phyloP scores from a whole-genome alignment of 495 filamentous ascomycete species.

The Tuber magnatum region DNA sequence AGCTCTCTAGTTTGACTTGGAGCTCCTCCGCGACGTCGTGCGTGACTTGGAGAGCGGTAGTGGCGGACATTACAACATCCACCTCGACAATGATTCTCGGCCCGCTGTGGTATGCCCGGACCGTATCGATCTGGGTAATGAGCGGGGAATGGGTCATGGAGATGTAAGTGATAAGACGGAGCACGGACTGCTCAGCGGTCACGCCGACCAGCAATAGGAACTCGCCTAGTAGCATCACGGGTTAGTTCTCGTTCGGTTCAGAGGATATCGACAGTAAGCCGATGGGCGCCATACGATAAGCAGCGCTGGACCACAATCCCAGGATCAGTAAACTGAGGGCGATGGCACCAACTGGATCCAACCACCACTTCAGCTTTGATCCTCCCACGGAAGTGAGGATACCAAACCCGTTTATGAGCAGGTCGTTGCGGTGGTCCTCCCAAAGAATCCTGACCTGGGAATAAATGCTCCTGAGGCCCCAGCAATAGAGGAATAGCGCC shows the following conservation, averaged over 20 bases:
- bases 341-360: conserved; percentile 89
- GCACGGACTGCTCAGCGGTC: conserved; percentile 72
- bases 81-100: conserved; percentile 86
- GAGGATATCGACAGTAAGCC: neutral
- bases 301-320: conserved; percentile 71
- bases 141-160: conserved; percentile 82
- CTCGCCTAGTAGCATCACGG: conserved; percentile 47
- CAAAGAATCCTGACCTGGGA: conserved; percentile 87
- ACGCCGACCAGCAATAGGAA: conserved; percentile 87
- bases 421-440: conserved; percentile 82
- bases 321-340: conserved; percentile 70
- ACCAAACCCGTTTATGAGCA: conserved; percentile 87
- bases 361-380: conserved; percentile 82
- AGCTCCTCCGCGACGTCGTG: conserved; percentile 93
- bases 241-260: neutral
- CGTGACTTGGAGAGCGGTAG: conserved; percentile 60
- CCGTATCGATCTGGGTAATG: conserved; percentile 84
- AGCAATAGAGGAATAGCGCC: conserved; percentile 82
- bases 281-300: conserved; percentile 47
- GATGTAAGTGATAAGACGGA: conserved; percentile 94
- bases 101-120: conserved; percentile 84
- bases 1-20: conserved; percentile 85
- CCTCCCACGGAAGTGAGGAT: conserved; percentile 82
- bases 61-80: conserved; percentile 71
- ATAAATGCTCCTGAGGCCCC: conserved; percentile 78